A percentile compares a stretch with the other conserved stretches of the same genome.
Evolutionary conservation across 2,329 filamentous ascomycete genomes (phyloP).

Genomic region (Aspergillus brasiliensis): DNA sequence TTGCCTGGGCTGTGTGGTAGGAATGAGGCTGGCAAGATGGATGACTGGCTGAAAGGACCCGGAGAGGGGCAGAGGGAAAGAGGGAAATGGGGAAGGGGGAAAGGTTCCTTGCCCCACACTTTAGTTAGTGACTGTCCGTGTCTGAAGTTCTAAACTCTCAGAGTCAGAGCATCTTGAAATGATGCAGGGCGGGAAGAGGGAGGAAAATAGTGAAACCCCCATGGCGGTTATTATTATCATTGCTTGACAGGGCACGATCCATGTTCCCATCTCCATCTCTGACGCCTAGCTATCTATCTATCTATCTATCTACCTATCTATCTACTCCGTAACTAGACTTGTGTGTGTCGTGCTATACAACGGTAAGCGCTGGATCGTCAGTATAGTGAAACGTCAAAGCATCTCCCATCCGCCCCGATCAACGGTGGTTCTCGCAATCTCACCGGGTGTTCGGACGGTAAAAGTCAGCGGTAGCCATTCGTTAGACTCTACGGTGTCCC

Average conservation of each 20-base stretch:
- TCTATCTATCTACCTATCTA: too few relatives aligned
- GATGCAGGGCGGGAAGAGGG: background rate
- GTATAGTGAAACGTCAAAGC: background rate
- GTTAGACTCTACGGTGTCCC: background rate
- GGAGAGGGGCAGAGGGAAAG: too few relatives aligned
- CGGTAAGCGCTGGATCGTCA: background rate
- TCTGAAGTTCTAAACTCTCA: constrained; percentile 1
- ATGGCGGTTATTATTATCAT: background rate
- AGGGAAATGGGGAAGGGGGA: background rate
- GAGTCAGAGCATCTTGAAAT: too few relatives aligned
- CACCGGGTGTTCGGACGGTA: background rate
- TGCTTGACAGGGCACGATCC: constrained; percentile 8
- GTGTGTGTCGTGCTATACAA: background rate
- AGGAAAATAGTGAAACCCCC: background rate
- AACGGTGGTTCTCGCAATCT: too few relatives aligned
- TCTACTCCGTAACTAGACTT: too few relatives aligned
- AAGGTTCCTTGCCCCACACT: background rate
- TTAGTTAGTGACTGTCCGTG: background rate
- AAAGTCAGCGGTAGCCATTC: background rate
- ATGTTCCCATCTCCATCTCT: background rate
- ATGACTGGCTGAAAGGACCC: background rate
- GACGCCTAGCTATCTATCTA: background rate
- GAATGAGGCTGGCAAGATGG: constrained; percentile 4
- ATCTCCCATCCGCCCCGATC: background rate
- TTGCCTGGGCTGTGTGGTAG: background rate